phyloP scores from a whole-genome alignment of 305 asterid genomes.

The Fraxinus greggii region DNA sequence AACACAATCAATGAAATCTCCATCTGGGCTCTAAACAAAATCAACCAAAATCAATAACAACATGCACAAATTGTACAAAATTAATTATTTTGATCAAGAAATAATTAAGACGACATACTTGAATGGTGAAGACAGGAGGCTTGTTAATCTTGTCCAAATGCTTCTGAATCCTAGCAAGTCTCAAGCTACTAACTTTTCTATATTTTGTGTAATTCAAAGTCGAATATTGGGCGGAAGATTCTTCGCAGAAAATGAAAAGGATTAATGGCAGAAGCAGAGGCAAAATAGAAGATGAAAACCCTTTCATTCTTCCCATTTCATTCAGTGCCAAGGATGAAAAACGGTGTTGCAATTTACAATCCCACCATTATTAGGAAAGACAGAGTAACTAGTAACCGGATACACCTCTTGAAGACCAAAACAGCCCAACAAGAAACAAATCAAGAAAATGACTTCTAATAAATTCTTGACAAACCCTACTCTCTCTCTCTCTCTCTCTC shows the following conservation, averaged over 20 bases:
- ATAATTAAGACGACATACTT: constrained; percentile 36
- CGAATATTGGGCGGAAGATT: constrained; percentile 26
- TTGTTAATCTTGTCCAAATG: constrained; percentile 76
- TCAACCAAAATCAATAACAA: background rate
- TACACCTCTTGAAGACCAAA: constrained; percentile 38
- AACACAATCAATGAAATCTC: constrained; percentile 89
- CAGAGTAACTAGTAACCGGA: background rate
- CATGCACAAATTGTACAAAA: background rate
- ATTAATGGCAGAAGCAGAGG: constrained; percentile 14
- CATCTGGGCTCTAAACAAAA: constrained; percentile 83
- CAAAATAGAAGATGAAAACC: constrained; percentile 11
- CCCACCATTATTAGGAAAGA: constrained; percentile 36
- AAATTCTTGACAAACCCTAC: constrained; percentile 8
- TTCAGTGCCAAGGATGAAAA: constrained; percentile 50
- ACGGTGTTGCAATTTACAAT: background rate
- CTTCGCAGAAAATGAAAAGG: constrained; percentile 21
- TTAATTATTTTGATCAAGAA: background rate
- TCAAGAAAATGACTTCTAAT: constrained; percentile 51
- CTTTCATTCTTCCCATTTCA: constrained; percentile 54
- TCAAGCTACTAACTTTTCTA: constrained; percentile 62
- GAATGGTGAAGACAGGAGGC: constrained; percentile 66
- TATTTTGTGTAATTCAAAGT: constrained; percentile 50
- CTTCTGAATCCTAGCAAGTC: constrained; percentile 71
- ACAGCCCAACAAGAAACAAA: constrained; percentile 38
- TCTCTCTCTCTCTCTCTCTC: constrained; percentile 19